These are phyloP conservation scores for Planoprotostelium fungivorum DNA, from an alignment of 78 protist species.

Conservation along the genomic window DNA sequence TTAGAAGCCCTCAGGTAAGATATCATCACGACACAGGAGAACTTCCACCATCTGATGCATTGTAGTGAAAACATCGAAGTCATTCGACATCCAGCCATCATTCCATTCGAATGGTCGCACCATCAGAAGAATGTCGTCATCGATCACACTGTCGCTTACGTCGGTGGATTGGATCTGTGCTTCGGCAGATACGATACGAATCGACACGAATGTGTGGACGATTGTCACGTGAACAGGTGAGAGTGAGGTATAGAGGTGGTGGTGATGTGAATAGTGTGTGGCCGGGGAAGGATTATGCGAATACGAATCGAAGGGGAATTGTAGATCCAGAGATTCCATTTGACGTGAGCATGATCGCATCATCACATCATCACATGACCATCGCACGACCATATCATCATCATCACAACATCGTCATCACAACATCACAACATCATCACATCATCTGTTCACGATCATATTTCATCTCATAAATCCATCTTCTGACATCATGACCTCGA, in stretches of 20 bases:
- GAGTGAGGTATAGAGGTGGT: not conserved
- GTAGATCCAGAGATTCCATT: not conserved
- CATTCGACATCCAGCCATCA: constrained; percentile 43
- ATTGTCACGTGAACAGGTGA: constrained; percentile 3
- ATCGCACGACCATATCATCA: too few relatives aligned
- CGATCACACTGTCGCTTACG: constrained; percentile 52
- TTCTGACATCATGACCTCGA: not conserved
- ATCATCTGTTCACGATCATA: too few relatives aligned
- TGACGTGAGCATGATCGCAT: too few relatives aligned
- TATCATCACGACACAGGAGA: not conserved
- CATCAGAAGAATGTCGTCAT: constrained; percentile 58
- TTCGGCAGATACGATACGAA: constrained; percentile 50
- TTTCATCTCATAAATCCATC: too few relatives aligned
- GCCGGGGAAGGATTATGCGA: constrained; percentile 47
- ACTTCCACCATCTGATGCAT: not conserved
- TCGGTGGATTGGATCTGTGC: constrained; percentile 64
- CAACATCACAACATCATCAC: too few relatives aligned
- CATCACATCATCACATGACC: too few relatives aligned
- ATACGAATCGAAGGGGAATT: constrained; percentile 19
- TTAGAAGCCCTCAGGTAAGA: constrained; percentile 26
- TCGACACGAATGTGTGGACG: constrained; percentile 2
- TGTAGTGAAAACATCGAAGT: constrained; percentile 43
- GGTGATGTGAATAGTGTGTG: constrained; percentile 25
- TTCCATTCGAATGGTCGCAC: constrained; percentile 66
- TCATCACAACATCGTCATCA: too few relatives aligned